Conservation (phyloP, 2,329 filamentous ascomycete genomes). For the Beauveria asiatica region DNA sequence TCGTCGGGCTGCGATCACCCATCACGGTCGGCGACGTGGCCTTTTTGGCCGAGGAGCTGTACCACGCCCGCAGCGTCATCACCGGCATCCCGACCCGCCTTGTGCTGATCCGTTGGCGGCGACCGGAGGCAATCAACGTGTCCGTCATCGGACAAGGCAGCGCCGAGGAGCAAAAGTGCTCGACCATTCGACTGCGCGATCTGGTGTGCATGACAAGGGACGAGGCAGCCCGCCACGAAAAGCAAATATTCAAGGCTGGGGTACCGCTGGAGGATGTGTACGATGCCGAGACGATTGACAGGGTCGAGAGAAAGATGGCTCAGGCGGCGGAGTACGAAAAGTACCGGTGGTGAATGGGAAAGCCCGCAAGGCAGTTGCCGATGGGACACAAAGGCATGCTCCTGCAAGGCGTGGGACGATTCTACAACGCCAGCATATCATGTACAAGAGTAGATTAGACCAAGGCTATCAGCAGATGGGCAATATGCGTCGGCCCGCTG, state of each 20-base stretch:
- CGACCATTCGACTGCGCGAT: conserved; percentile 59
- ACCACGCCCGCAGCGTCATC: conserved; percentile 70
- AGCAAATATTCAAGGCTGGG: conserved; percentile 62
- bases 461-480: background rate
- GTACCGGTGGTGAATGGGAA: conserved; percentile 28
- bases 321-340: conserved; percentile 58
- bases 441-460: conserved; percentile 1
- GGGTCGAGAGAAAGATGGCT: conserved; percentile 56
- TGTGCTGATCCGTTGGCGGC: conserved; percentile 71
- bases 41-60: conserved; percentile 86
- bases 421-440: background rate
- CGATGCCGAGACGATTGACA: conserved; percentile 53
- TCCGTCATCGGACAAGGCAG: conserved; percentile 53
- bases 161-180: conserved; percentile 67
- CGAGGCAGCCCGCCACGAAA: conserved; percentile 73
- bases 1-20: conserved; percentile 67
- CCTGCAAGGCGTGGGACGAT: background rate
- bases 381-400: background rate
- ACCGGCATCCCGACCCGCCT: conserved; percentile 75
- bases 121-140: conserved; percentile 50
- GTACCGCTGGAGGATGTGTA: conserved; percentile 68
- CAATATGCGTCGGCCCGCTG: background rate
- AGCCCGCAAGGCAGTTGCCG: background rate
- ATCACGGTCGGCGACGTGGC: conserved; percentile 73
- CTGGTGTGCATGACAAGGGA: conserved; percentile 92